Base-by-base conservation (phyloP, 768 basidiomycete genomes). In the Omphalotus guepiniiformis region DNA sequence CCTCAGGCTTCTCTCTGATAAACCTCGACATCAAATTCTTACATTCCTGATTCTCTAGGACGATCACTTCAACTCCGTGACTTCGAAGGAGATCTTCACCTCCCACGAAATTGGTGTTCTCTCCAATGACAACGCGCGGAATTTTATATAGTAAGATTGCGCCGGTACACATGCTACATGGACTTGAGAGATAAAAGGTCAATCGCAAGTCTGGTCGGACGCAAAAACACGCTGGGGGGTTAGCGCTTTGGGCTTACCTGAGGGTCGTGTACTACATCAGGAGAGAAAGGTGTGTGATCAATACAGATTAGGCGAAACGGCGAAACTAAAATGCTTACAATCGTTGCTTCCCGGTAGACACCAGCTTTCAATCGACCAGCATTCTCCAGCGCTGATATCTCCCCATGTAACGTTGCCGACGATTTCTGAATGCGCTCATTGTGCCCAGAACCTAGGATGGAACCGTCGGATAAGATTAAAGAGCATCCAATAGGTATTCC, bases 91-190 rank as follows among this genome's bases (percentile, higher is more conserved):
- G 63, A 16, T 75, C 70, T 53, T 85, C 83, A 1, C 69, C 73
- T 7, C 79, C 80, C 13, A 72, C 51, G 54, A 75, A 80, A 29
- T 70, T 84, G 15, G 51, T 38, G 52, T 83, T 81, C 58, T 85
- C 83, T 15, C 82, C 82, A 39, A 85, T 77, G 9, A 86, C 81
- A 6, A 83, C 75, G 5, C 82, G 72, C 4, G 79, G 78, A 32
- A 85, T 83, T 38, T 75, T 75, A 63, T 81, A 83, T 8, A 83
- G 66, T n/a, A 80, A 49, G 21, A 81, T 76, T 1, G 82, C 75
- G 6, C 82, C 83, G 1, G 75, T 71, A 55, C 83, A 85, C 83
- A 84, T 83, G 43, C 65, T 72, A 55, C 83, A 85, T 2, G 83
- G 84, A 36, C 78, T 78, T 21, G 55, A 53, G 8, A 51, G 56